Base-by-base conservation (phyloP, 2,329 filamentous ascomycete species). In the Paraphaeosphaeria sporulosa region DNA sequence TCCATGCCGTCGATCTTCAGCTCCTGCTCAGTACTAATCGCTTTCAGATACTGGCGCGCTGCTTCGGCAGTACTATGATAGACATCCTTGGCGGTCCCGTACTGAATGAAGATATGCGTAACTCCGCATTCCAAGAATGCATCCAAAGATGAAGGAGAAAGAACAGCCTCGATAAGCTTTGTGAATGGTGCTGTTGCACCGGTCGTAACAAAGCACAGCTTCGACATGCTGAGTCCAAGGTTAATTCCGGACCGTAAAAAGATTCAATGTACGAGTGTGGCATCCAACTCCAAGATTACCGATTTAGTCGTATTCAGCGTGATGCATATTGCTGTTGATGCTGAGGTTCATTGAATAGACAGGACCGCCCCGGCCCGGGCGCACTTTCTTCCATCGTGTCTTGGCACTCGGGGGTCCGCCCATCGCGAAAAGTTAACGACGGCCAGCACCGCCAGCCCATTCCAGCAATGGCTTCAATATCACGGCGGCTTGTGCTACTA, bases 101-200 rank as follows among this genome's bases (percentile, higher is more conserved):
- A 94, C 74, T 99, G 95, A 13, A 98, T 78, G 4, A 87, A 82
- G 5, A 98, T 82, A 61, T 90, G 81, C 0, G 89, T 92, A 78
- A 91, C 97, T 47, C 84, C 84, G 12, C 85, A 76, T 2, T 79
- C 71, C 12, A 76, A 72, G 13, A 98, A 84, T 5, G 84, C 82
- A 6, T 81, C 67, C 62, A 96, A 82, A 72, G 95, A 94, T 0
- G 76, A 68, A 0, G 84, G 79, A 19, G 84, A 80, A 6, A 96
- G 80, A 12, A 90, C 86, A 34, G 89, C 86, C 46, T 84, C 79
- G 58, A 97, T 85, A 2, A 99, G 86, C 7, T 83, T 78, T 55
- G 85, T 83, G 78, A 99, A 99, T 21, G 90, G 87, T 17, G 94
- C 93, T 0, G 94, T 99, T 6, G 95, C 94, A 58, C 95, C 95